Evolutionary conservation across 345 rosid species (phyloP), one percentile per base, ranked within the genome.

Genomic region (Murraya paniculata): DNA sequence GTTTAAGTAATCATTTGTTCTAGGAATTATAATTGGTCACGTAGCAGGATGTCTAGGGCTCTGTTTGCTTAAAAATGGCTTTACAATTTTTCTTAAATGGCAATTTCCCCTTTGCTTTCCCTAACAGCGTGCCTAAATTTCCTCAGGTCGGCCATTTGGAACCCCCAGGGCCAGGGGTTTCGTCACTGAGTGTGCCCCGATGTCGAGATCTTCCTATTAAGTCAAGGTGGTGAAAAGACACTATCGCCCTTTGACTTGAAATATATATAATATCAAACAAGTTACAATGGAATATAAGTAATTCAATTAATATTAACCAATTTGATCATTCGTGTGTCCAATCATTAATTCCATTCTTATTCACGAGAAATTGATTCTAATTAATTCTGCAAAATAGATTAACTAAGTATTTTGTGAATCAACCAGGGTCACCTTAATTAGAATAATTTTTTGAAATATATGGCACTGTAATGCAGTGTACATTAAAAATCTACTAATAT

Each of bases 51-150:
- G 62, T 72, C 18, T 35, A 64, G 70, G 77, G 65, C 58, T 7
- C 6, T 41, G 39, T 60, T 75, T 71, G 69, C 50, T 75, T 70
- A 22, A 73, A 39, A 24, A 6, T 4, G 60, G 81, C 50, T 45
- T 9, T 13, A 25, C 6, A 48, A 6, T 5, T 61, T 24, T 82
- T 69, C 62, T 24, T 73, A 14, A 67, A 13, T 48, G 39, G 2
- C 21, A 61, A 66, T 31, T 39, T 27, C 14, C 72, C 62, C 84
- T 81, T 78, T 84, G 78, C 82, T 84, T 84, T 31, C 8, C 86
- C 82, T 38, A 13, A 64, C 60, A 39, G 76, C 76, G 41, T 55
- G 86, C 38, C 80, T 27, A 38, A 50, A 77, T 67, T 81, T 61
- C 18, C 77, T 77, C 75, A 14, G 64, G 84, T 41, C 76, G 53